Conservation (phyloP, 768 basidiomycete species). For the Candolleomyces aberdarensis region DNA sequence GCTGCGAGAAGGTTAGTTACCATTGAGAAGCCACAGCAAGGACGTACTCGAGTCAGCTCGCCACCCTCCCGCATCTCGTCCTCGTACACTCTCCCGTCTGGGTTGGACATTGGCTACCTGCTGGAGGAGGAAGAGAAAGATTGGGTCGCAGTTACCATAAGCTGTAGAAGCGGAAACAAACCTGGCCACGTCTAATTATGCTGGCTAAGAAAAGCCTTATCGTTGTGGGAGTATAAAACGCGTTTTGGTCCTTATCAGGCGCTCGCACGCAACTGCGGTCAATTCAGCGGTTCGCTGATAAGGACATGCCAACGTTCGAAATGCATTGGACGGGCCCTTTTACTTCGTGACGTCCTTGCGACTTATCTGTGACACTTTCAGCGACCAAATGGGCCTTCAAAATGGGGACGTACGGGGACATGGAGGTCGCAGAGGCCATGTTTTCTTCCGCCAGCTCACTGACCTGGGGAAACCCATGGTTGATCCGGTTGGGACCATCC, state of each 20-base stretch:
- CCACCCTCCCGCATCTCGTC: not conserved
- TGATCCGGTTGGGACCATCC: too few species aligned
- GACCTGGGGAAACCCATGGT: too few species aligned
- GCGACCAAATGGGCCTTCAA: not conserved
- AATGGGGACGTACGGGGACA: not conserved
- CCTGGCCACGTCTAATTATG: constrained; percentile 3
- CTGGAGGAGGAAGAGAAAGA: not conserved
- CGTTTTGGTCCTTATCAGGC: constrained; percentile 4
- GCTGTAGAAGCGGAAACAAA: not conserved
- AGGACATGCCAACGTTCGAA: not conserved
- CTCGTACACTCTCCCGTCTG: not conserved
- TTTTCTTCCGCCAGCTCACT: too few species aligned
- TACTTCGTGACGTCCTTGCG: not conserved
- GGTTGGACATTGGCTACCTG: not conserved
- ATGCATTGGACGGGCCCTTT: not conserved
- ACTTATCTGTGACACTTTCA: constrained; percentile 1
- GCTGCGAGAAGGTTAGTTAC: not conserved
- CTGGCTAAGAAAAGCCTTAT: not conserved
- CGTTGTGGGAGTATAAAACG: not conserved
- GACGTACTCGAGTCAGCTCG: not conserved
- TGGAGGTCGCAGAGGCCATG: not conserved
- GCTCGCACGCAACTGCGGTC: constrained; percentile 6
- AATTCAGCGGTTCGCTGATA: constrained; percentile 1
- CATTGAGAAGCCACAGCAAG: not conserved
- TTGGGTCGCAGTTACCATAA: not conserved